Base-by-base conservation (phyloP, 2,329 filamentous ascomycete species). In the Ceratocystis variospora region DNA sequence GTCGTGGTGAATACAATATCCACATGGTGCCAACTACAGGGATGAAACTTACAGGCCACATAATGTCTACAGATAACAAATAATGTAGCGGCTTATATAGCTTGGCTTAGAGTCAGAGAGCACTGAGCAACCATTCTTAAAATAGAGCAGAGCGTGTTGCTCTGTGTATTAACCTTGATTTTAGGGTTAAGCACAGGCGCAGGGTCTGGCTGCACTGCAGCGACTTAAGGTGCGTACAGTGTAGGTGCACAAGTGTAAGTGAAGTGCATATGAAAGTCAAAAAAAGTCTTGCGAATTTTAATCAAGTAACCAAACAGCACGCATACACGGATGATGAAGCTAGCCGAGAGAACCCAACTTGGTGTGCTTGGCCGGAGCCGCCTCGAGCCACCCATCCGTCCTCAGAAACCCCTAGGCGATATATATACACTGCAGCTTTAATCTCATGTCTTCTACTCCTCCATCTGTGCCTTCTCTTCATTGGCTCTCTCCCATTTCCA, bases 381-480 rank as follows among this genome's bases (percentile, higher is more conserved):
- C 37, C 37, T 5, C 37, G 37, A 41, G 8, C 37, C 37, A 3
- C 37, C 37, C 37, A 31, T 53, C 19, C 22, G 31, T 63, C 22
- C 50, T 31, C 62, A 46, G 31, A 48, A 61, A 31, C 55, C 62
- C 22, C 44, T 61, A 64, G 53, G n/a, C 63, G 46, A 37, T 61
- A 67, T 61, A 66, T 66, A 66, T 66, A 66, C 64, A 66, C 59
- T 53, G 57, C 55, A 37, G 44, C 44, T 63, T 19, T 45, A 50
- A 28, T 22, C 28, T 19, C 61, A 50, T 46, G 37, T 41, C 37
- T 41, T 41, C 10, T 45, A 31, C 46, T n/a, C 33, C 17, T 37
- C 37, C 50, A 17, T 25, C 33, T 37, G 22, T 48, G 41, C 17
- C 31, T 63, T 6, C 41, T 33, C 28, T 33, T 6, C 22, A 50